Evolutionary conservation across 164 flowering plant species (phyloP).

Genomic region (Sedum album): DNA sequence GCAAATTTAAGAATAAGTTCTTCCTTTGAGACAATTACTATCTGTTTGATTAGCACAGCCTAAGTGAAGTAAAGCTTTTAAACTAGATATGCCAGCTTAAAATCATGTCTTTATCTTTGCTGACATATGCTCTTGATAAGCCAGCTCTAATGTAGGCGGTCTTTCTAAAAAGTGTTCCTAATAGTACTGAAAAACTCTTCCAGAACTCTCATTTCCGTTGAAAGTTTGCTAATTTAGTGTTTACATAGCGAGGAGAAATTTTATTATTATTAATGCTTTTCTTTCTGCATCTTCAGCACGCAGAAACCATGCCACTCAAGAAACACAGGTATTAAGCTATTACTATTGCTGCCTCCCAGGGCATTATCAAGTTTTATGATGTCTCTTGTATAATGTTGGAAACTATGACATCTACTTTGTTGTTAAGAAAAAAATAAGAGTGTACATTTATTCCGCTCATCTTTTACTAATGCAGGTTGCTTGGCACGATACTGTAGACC

Average conservation of each 20-base stretch:
- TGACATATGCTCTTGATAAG: neutral
- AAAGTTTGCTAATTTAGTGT: neutral
- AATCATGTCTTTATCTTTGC: no score
- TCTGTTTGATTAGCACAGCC: neutral
- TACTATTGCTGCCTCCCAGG: neutral
- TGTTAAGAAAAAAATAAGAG: neutral
- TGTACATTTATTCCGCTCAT: neutral
- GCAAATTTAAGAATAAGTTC: neutral
- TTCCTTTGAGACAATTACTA: neutral
- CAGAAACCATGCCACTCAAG: neutral
- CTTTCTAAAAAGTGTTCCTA: neutral
- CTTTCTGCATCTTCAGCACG: neutral
- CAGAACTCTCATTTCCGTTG: neutral
- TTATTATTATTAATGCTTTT: neutral
- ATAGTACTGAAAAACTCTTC: neutral
- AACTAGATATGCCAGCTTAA: no score
- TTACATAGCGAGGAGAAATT: neutral
- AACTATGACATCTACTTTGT: neutral
- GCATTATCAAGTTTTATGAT: neutral
- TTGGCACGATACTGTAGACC: slow-evolving; percentile 77
- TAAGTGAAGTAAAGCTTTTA: neutral
- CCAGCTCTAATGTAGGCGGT: neutral
- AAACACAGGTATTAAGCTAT: neutral
- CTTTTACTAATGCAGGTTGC: slow-evolving; percentile 35
- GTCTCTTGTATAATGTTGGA: neutral